Percentiles rank a stretch among this genome's conserved stretches.
These are phyloP conservation scores for Botrytis deweyae DNA, from an alignment of 2,329 filamentous ascomycete genomes.

Conservation along the genomic window DNA sequence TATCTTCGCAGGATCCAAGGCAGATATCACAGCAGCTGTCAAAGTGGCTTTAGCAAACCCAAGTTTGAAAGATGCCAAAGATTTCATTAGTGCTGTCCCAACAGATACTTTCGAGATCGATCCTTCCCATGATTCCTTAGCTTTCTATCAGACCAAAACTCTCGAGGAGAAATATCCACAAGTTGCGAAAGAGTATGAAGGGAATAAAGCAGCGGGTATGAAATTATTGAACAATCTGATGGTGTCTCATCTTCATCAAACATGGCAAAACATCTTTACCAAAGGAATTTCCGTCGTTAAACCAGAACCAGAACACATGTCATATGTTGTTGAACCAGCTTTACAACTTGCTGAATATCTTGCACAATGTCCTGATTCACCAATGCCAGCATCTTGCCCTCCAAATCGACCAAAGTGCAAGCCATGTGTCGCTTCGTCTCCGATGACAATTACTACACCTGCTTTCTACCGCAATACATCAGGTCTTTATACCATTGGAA, in stretches of 20 bases:
- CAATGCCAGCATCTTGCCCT: constrained; percentile 75
- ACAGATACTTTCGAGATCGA: constrained; percentile 65
- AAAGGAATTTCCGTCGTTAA: constrained; percentile 79
- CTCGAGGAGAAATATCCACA: constrained; percentile 66
- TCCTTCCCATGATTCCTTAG: constrained; percentile 63
- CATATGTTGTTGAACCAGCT: constrained; percentile 67
- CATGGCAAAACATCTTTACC: constrained; percentile 78
- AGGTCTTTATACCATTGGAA: constrained; percentile 75
- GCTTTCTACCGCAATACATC: constrained; percentile 69
- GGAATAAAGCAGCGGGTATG: constrained; percentile 60
- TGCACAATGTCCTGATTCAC: constrained; percentile 69
- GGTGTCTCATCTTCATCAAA: constrained; percentile 79
- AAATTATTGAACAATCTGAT: constrained; percentile 70
- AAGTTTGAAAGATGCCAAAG: constrained; percentile 56
- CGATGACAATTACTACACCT: constrained; percentile 66
- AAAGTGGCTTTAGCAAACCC: constrained; percentile 57
- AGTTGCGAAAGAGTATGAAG: constrained; percentile 61
- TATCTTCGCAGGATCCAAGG: constrained; percentile 69
- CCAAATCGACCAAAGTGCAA: constrained; percentile 75
- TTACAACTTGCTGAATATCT: constrained; percentile 73
- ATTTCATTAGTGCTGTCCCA: constrained; percentile 61
- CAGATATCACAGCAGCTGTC: constrained; percentile 62
- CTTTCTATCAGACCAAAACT: constrained; percentile 68
- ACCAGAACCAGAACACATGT: constrained; percentile 73
- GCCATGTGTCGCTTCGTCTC: constrained; percentile 65